Conservation (phyloP, 2,329 filamentous ascomycete genomes). For the Cladosporium oxysporum region DNA sequence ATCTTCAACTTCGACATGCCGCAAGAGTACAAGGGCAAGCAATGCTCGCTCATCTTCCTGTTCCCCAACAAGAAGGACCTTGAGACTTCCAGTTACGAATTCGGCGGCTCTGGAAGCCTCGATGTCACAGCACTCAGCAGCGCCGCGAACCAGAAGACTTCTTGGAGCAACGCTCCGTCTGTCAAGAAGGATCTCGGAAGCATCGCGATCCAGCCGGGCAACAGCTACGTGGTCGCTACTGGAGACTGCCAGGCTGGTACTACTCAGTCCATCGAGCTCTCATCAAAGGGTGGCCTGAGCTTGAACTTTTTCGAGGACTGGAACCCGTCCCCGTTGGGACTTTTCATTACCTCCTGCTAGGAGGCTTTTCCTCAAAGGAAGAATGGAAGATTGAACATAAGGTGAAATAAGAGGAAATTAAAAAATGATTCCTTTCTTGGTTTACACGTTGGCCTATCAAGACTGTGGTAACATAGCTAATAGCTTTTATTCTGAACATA, state of each 20-base stretch:
- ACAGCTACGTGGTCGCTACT: constrained; percentile 32
- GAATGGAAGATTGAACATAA: background rate
- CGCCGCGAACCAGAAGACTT: constrained; percentile 27
- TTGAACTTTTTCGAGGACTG: constrained; percentile 34
- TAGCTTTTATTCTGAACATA: background rate
- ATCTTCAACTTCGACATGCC: constrained; percentile 53
- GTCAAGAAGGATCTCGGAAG: constrained; percentile 15
- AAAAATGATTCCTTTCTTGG: background rate
- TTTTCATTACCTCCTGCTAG: constrained; percentile 33
- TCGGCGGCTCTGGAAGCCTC: constrained; percentile 43
- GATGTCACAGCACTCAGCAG: constrained; percentile 31
- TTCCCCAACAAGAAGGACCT: constrained; percentile 43
- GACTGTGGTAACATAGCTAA: background rate
- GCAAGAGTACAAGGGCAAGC: constrained; percentile 41
- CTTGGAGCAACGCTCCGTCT: constrained; percentile 23
- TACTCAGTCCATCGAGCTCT: constrained; percentile 29
- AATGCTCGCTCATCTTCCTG: constrained; percentile 52
- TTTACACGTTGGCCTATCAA: background rate
- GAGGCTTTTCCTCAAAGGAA: background rate
- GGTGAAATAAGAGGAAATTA: background rate
- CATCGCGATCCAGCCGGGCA: constrained; percentile 27
- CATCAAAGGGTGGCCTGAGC: constrained; percentile 23
- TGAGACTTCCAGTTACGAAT: constrained; percentile 38
- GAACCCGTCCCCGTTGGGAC: constrained; percentile 30
- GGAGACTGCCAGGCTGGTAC: constrained; percentile 31